Base-by-base conservation (phyloP, 768 basidiomycete genomes). In the Suillus sp. region DNA sequence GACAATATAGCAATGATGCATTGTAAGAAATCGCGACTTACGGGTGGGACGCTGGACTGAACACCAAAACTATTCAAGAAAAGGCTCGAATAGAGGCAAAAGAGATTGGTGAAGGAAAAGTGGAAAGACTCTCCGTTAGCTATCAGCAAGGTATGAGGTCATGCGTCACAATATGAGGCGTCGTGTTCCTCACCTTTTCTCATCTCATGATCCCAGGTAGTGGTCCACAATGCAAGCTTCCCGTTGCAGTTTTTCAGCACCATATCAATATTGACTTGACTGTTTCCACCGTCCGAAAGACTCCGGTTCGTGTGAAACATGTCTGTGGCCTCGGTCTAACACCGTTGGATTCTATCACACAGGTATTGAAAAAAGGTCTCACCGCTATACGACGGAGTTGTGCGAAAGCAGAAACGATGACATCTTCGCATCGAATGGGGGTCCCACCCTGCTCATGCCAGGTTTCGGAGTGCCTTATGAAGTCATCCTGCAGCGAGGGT, bases 21-120 rank as follows among this genome's bases (percentile, higher is more conserved):
- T 57, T 3, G 5, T 13, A 58, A 67, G 22, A n/a, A 65, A 40
- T 38, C 37, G 57, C 63, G 48, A 78, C 84, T 69, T 68, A 85
- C 89, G 59, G 86, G 81, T 60, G 79, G 73, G 74, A 88, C 80
- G 40, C 85, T 82, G 22, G 83, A 81, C 67, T 90, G 87, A 55
- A 93, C 86, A 32, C 90, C 92, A 73, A 93, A 91, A 66, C 90
- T 91, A 74, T 94, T 94, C 72, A 94, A 75, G 77, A 93, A 94
- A 57, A 95, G 80, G 64, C 89, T 82, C 58, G 92, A 89, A 71
- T 94, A 85, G 37, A 92, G 79, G 56, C 90, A 83, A 80, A 93
- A 94, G 69, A 91, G 84, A 68, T 76, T 85, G 25, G 94, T 81
- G 74, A 93, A 86, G 10, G 87, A 87, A 61, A 84, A 83, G 73